A percentile compares a stretch with the other conserved stretches of the same genome.
Evolutionary conservation across 129 eudicot genomes (phyloP).

Genomic region (Chrysanthemum makinoi): DNA sequence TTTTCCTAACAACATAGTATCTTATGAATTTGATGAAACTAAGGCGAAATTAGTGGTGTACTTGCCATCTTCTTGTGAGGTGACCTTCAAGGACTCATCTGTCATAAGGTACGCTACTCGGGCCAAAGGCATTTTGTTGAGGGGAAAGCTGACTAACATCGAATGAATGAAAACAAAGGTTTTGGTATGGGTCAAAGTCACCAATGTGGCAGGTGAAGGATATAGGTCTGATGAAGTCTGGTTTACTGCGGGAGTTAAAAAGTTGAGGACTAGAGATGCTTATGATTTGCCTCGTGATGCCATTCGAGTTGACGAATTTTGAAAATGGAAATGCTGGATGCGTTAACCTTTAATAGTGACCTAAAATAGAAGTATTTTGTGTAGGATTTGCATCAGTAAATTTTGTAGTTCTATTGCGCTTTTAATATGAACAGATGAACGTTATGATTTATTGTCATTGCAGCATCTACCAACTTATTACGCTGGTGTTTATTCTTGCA

Average conservation of each 20-base stretch:
- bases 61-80: constrained; percentile 55
- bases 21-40: constrained; percentile 55
- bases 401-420: constrained; percentile 1
- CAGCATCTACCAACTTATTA: not conserved
- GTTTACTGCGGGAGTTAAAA: constrained; percentile 61
- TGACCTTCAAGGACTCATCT: constrained; percentile 54
- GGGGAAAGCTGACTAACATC: constrained; percentile 50
- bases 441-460: constrained; percentile 10
- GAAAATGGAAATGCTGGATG: constrained; percentile 18
- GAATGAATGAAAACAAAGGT: constrained; percentile 69
- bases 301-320: constrained; percentile 43
- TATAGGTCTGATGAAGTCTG: constrained; percentile 55
- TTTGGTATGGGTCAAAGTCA: constrained; percentile 57
- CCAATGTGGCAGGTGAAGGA: constrained; percentile 56
- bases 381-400: not conserved
- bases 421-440: constrained; percentile 5
- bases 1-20: constrained; percentile 54
- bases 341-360: not conserved
- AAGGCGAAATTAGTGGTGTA: constrained; percentile 49
- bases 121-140: constrained; percentile 42
- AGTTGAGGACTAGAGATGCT: constrained; percentile 49
- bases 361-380: not conserved
- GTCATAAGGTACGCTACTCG: constrained; percentile 51
- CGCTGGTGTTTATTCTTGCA: not conserved
- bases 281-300: constrained; percentile 46